Percentiles rank a stretch among this genome's conserved stretches.
Evolutionary conservation across 495 filamentous ascomycete species (phyloP).

Genomic region (Pseudomonodictys pantanalensis): DNA sequence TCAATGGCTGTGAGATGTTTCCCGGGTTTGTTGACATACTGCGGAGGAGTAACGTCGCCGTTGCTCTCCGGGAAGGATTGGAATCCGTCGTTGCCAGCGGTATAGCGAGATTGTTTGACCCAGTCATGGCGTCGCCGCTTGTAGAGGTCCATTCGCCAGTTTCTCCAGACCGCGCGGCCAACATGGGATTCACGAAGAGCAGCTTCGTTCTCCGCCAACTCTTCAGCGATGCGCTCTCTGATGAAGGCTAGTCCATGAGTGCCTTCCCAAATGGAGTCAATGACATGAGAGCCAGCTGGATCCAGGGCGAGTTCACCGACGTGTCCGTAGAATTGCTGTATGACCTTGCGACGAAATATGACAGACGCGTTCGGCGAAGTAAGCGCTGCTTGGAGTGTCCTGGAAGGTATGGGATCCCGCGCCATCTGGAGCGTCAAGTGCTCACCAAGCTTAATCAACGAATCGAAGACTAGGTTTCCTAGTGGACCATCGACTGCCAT

Average conservation of each 20-base stretch:
- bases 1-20: constrained; percentile 39
- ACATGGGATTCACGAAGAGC: constrained; percentile 68
- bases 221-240: constrained; percentile 64
- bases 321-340: constrained; percentile 57
- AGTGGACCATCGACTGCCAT: constrained; percentile 56
- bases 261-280: constrained; percentile 72
- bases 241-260: constrained; percentile 64
- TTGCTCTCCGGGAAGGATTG: constrained; percentile 38
- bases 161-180: constrained; percentile 81
- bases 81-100: constrained; percentile 44
- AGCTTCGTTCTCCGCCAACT: constrained; percentile 59
- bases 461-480: constrained; percentile 56
- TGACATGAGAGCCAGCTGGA: constrained; percentile 69
- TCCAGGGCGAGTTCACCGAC: constrained; percentile 65
- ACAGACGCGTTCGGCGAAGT: constrained; percentile 54
- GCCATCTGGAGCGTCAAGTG: constrained; percentile 49
- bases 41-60: constrained; percentile 7
- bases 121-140: constrained; percentile 66
- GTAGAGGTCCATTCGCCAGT: constrained; percentile 90
- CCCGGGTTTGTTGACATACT: constrained; percentile 1
- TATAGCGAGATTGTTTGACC: constrained; percentile 63
- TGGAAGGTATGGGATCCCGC: constrained; percentile 61
- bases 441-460: constrained; percentile 47
- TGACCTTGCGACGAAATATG: constrained; percentile 61
- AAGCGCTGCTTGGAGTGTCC: constrained; percentile 68